Percentiles rank a stretch among this genome's conserved stretches.
Conservation (phyloP, 176 grass and related monocot species). For the Musa beccarii region DNA sequence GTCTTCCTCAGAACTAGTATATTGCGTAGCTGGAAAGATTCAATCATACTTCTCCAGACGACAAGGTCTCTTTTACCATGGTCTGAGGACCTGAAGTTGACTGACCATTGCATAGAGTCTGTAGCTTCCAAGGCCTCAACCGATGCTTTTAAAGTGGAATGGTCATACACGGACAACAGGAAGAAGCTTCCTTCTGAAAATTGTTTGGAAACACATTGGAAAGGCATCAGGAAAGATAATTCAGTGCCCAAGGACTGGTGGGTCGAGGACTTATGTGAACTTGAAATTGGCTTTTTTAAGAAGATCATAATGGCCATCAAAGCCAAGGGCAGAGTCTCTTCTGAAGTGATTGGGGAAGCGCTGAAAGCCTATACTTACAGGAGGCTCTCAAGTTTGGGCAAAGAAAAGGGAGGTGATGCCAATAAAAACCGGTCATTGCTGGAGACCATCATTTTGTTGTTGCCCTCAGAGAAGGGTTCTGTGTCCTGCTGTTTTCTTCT, state of each 20-base stretch:
- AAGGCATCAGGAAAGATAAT: constrained; percentile 56
- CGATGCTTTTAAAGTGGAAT: constrained; percentile 81
- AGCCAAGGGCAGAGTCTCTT: constrained; percentile 45
- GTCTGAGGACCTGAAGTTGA: constrained; percentile 86
- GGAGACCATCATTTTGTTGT: constrained; percentile 71
- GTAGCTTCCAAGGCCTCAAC: constrained; percentile 72
- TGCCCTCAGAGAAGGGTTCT: constrained; percentile 74
- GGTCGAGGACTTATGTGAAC: constrained; percentile 77
- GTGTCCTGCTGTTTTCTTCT: constrained; percentile 91
- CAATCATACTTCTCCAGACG: constrained; percentile 87
- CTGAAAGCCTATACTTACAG: constrained; percentile 90
- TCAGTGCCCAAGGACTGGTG: constrained; percentile 93
- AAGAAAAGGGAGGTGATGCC: constrained; percentile 54
- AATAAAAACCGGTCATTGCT: constrained; percentile 57
- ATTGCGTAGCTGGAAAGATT: constrained; percentile 89
- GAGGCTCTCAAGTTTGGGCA: constrained; percentile 57
- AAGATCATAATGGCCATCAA: constrained; percentile 67
- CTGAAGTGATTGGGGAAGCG: constrained; percentile 69
- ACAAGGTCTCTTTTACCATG: constrained; percentile 78
- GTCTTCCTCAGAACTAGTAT: constrained; percentile 79
- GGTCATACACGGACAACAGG: constrained; percentile 83
- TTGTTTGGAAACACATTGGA: constrained; percentile 51
- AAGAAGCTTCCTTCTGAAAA: constrained; percentile 71
- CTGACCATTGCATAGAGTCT: constrained; percentile 81
- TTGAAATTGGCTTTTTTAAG: constrained; percentile 71